Percentiles rank a stretch among this genome's conserved stretches.
phyloP scores from a whole-genome alignment of 495 filamentous ascomycete genomes.

The Schizothecium vesticola region DNA sequence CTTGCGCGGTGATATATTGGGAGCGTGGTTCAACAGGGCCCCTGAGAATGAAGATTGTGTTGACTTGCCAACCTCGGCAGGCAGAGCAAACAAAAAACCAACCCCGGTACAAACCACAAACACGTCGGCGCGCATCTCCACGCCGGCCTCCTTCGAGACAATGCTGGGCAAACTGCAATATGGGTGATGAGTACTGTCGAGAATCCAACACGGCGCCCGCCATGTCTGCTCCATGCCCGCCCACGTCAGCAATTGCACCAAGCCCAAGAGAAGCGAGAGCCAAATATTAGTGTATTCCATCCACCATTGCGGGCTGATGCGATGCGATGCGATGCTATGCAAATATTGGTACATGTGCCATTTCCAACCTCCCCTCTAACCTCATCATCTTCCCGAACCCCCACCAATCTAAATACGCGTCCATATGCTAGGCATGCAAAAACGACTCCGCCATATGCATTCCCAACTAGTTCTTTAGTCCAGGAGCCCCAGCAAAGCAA shows the following conservation, averaged over 20 bases:
- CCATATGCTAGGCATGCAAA: neutral
- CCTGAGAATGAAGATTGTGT: neutral
- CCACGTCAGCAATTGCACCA: neutral
- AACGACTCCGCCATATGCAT: neutral
- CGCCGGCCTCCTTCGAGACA: neutral
- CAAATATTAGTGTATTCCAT: neutral
- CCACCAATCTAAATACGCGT: neutral
- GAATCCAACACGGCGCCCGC: too few relatives aligned
- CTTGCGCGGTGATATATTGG: neutral
- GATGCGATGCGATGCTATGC: neutral
- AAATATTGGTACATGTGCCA: neutral
- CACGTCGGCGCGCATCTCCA: neutral
- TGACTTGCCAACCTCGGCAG: too few relatives aligned
- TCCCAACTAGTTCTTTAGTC: neutral
- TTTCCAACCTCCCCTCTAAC: neutral
- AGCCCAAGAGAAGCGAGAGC: neutral
- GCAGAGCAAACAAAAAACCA: neutral
- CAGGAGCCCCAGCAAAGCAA: slow-evolving; percentile 1
- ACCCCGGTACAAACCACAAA: neutral
- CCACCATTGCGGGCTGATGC: neutral
- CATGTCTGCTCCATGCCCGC: neutral
- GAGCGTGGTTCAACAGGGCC: too few relatives aligned
- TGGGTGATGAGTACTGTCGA: neutral
- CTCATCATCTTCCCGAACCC: too few relatives aligned
- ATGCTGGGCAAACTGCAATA: neutral